Evolutionary conservation across 2,329 filamentous ascomycete species (phyloP), one percentile per base, ranked within the genome.

Genomic region (Pestalotiopsis sp.): DNA sequence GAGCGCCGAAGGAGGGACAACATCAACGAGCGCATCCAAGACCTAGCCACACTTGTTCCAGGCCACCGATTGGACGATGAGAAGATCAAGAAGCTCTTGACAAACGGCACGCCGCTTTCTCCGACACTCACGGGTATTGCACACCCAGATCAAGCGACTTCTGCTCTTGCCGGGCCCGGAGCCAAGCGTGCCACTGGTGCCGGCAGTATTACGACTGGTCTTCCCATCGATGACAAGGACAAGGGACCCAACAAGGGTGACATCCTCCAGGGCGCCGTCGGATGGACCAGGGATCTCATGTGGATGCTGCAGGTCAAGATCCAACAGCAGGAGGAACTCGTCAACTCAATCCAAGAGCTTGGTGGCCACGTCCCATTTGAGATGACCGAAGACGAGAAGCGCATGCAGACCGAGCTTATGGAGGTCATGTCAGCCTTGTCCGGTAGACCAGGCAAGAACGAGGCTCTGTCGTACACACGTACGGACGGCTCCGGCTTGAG

Each of bases 221-320:
- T 98, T 38, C 95, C 96, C 0, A 88, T 97, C 45, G 96, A 99
- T 75, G 96, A 98, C 74, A 98, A 98, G 79, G 96, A 99, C 82
- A 98, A 98, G 79, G 96, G 96, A 0, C 96, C 96, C 5, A 98
- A 98, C 85, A 99, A 99, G 83, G 96, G 96, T 63, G 96, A 99
- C 75, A 98, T 99, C 69, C 91, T 99, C 75, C 98, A 98, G 77
- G 95, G 96, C 38, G 93, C 95, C 41, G 96, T 98, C 66, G 94
- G 94, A 81, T 99, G 96, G 96, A 98, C 94, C 70, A 90, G 95
- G 71, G 96, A 99, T 82, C 86, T 99, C 65, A 97, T 98, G 94
- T 98, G 96, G 96, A 92, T 97, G 83, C 84, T 97, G 69, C 91
- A 97, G 77, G 87, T 93, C 76, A 97, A 97, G 82, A 87, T 97